Base-by-base conservation (phyloP, 495 filamentous ascomycete species). In the Penicillium diatomitis region DNA sequence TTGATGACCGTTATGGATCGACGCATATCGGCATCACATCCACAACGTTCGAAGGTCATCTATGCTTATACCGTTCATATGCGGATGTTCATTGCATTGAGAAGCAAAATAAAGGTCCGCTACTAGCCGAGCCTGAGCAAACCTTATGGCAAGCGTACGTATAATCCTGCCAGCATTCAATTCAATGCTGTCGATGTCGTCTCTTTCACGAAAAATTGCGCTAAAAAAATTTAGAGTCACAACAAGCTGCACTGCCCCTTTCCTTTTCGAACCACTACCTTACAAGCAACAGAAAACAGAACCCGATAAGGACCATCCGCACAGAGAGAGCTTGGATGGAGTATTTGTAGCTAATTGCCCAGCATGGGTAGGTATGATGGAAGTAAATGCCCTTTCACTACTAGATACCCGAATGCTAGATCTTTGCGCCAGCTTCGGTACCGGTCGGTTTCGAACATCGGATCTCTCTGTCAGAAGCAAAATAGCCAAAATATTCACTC, bases 61-160 rank as follows among this genome's bases (percentile, higher is more conserved):
- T 45, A 10, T 45, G 10, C 43, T 31, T 45, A 8, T 45, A 33
- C 43, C 43, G 43, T 35, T 45, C 43, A 12, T 45, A 45, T n/a
- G 43, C 31, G 9, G 43, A 45, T 32, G 11, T 27, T 11, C 30
- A 34, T 9, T 33, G 10, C 43, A 20, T 34, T 7, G 43, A 5
- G 12, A 20, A 45, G 30, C 20, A 11, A 12, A 33, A 32, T 9
- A 12, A 45, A 5, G 7, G 35, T 33, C 33, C 7, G 9, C 9
- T 11, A 37, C 35, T 4, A 11, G 35, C 9, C 35, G 9, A 11
- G 35, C 3, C 9, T 10, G 35, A 37, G 9, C 35, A 8, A 8
- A 4, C 12, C 12, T 4, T 5, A 2, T 37, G 35, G 35, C 35
- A 37, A 37, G 35, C 35, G 35, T 37, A 4, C 2, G 35, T 11